Evolutionary conservation across 2,329 filamentous ascomycete genomes (phyloP).

Genomic region (Rugonectria rugulosa): DNA sequence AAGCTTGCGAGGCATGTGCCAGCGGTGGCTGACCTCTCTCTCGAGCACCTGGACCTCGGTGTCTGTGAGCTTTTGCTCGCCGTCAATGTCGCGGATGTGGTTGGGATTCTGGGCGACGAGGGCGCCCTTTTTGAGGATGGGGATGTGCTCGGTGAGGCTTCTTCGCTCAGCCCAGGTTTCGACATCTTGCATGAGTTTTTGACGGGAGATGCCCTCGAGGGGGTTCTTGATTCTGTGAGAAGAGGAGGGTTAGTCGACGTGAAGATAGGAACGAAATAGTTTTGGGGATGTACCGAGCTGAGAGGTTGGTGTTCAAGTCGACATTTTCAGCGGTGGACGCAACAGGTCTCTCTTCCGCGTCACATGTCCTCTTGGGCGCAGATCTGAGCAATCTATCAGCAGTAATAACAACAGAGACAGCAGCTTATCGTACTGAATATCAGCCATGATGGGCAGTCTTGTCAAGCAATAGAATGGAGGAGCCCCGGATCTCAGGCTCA

Average conservation of each 20-base stretch:
- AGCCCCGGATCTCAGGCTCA: conserved; percentile 3
- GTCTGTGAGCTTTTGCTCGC: conserved; percentile 58
- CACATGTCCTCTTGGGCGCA: conserved; percentile 21
- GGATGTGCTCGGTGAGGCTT: conserved; percentile 65
- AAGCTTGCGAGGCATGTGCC: conserved; percentile 67
- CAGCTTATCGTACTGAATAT: conserved; percentile 28
- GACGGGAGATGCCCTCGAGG: conserved; percentile 57
- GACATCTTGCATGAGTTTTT: conserved; percentile 65
- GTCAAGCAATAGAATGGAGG: background rate
- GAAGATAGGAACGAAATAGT: background rate
- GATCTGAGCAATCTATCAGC: conserved; percentile 11
- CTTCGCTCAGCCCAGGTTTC: conserved; percentile 65
- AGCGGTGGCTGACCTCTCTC: conserved; percentile 70
- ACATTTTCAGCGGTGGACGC: conserved; percentile 40
- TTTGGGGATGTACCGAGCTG: conserved; percentile 49
- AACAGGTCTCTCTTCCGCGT: conserved; percentile 40
- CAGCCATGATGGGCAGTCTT: conserved; percentile 31
- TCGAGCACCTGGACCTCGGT: conserved; percentile 54
- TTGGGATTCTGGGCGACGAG: conserved; percentile 65
- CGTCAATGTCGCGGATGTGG: conserved; percentile 61
- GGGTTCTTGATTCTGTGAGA: conserved; percentile 54
- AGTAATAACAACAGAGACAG: background rate
- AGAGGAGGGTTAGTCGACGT: background rate
- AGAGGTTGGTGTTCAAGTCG: conserved; percentile 49
- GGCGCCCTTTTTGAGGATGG: conserved; percentile 64